These are phyloP conservation scores for Halenospora varia DNA, from an alignment of 495 filamentous ascomycete species.

Conservation along the genomic window DNA sequence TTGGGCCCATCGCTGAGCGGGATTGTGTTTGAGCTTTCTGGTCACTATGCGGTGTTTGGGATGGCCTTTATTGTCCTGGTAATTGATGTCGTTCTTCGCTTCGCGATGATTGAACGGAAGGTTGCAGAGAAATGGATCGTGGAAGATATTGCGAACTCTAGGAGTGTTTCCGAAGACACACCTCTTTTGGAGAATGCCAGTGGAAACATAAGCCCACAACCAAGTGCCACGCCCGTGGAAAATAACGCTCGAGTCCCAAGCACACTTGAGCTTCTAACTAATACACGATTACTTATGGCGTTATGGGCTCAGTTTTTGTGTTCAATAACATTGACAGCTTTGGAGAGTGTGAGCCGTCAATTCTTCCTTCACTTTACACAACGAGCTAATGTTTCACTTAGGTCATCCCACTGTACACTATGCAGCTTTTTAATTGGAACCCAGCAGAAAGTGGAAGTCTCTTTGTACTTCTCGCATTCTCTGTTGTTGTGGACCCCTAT, in stretches of 20 bases:
- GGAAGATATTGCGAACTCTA: neutral
- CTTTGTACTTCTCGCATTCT: neutral
- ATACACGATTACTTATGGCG: neutral
- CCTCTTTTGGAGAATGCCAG: too few species aligned
- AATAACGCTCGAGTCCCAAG: too few species aligned
- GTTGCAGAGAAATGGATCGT: neutral
- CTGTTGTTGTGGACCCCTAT: neutral
- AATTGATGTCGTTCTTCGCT: constrained; percentile 2
- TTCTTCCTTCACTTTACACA: too few species aligned
- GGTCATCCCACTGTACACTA: neutral
- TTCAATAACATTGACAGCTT: neutral
- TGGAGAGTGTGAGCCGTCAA: neutral
- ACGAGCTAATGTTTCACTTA: too few species aligned
- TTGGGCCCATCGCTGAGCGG: constrained; percentile 2
- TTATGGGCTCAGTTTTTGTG: neutral
- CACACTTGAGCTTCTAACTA: neutral
- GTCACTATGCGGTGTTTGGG: constrained; percentile 4
- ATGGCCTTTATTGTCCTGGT: constrained; percentile 1
- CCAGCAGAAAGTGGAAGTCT: neutral
- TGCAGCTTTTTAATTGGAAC: neutral
- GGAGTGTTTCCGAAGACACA: too few species aligned
- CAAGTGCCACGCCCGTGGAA: too few species aligned
- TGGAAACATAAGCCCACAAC: too few species aligned
- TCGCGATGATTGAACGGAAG: neutral
- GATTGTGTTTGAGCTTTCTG: neutral